phyloP scores from a whole-genome alignment of 176 grass and related monocot genomes.

The Zea luxurians region DNA sequence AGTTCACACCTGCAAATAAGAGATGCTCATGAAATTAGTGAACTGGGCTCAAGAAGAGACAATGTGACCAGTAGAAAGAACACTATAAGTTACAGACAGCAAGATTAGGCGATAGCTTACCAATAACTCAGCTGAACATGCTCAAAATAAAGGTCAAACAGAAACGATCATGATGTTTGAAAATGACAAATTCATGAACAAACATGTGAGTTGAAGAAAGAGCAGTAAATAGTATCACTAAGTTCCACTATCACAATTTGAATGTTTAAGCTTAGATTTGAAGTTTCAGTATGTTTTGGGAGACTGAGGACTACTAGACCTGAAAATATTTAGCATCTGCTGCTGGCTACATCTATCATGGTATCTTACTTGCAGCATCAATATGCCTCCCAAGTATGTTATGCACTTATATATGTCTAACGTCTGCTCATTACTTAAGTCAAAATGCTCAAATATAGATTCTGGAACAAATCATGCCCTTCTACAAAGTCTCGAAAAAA shows the following conservation, averaged over 20 bases:
- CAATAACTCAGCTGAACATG: background rate
- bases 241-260: background rate
- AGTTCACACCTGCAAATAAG: constrained; percentile 59
- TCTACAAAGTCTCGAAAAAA: too few species aligned
- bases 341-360: background rate
- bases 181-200: background rate
- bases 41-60: background rate
- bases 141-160: background rate
- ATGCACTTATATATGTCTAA: background rate
- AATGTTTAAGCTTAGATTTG: background rate
- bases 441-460: background rate
- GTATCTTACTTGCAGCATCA: background rate
- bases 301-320: background rate
- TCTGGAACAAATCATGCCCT: background rate
- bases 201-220: background rate
- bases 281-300: constrained; percentile 2
- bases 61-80: background rate
- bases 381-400: background rate
- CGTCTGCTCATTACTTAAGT: constrained; percentile 4
- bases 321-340: background rate
- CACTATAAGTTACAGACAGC: background rate
- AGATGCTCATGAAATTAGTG: constrained; percentile 13
- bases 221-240: background rate
- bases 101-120: background rate
- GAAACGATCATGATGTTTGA: background rate